A percentile compares a stretch with the other conserved stretches of the same genome.
Conservation (phyloP, 139 green algal species). For the Zygnema circumcarinatum region DNA sequence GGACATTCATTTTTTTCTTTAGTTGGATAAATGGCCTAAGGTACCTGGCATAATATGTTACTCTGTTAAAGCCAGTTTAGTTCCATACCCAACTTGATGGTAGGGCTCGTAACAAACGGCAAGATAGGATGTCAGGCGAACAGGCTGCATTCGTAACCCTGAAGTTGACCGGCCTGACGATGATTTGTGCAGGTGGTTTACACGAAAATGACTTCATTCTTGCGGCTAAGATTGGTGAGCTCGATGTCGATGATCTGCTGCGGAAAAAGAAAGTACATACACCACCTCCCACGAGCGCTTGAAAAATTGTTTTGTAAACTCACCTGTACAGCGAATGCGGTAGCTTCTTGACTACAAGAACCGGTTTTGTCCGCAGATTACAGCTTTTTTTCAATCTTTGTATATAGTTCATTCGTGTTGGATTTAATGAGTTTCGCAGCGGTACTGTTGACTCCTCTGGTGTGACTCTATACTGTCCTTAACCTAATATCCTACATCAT, state of each 20-base stretch:
- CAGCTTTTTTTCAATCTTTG: not conserved
- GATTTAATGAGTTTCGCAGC: not conserved
- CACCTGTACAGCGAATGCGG: no score
- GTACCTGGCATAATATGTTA: no score
- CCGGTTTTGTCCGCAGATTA: not conserved
- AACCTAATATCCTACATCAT: no score
- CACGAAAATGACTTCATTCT: slow-evolving; percentile 95
- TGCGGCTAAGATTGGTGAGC: slow-evolving; percentile 75
- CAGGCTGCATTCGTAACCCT: no score
- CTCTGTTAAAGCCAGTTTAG: no score
- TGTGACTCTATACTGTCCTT: no score
- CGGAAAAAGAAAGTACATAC: slow-evolving; percentile 13
- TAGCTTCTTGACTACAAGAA: not conserved
- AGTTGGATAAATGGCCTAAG: no score
- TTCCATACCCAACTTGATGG: no score
- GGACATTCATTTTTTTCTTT: no score
- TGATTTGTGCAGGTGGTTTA: slow-evolving; percentile 68
- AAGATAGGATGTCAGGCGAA: no score
- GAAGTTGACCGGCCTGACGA: not conserved
- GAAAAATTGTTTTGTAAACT: no score
- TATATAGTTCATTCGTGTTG: not conserved
- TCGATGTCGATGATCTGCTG: slow-evolving; percentile 15
- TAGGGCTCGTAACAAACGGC: no score
- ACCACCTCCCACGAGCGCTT: slow-evolving; percentile 17
- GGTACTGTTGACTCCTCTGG: not conserved